These are phyloP conservation scores for Cyberlindnera japonica DNA, from an alignment of 805 yeast species.

Conservation along the genomic window DNA sequence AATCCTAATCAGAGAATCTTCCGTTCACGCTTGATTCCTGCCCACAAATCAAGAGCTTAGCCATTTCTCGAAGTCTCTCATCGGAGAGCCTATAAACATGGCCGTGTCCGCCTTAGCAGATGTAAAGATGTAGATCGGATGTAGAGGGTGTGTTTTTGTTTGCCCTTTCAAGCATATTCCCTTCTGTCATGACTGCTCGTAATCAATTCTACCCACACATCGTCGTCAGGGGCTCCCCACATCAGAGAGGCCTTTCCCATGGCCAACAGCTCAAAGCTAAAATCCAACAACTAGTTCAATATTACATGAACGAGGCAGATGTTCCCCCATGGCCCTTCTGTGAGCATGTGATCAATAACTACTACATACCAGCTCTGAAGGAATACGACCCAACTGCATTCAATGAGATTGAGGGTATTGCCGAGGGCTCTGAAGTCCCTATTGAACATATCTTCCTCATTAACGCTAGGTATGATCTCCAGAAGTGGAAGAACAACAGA, in stretches of 20 bases:
- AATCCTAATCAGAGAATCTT: neutral
- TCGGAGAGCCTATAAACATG: neutral
- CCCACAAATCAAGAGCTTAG: no score
- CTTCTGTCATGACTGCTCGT: neutral
- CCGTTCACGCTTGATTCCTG: neutral
- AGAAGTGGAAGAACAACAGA: slow-evolving; percentile 14
- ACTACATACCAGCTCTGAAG: slow-evolving; percentile 16
- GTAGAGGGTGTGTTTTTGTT: no score
- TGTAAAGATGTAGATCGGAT: neutral
- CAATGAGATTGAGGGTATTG: slow-evolving; percentile 13
- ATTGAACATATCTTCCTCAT: slow-evolving; percentile 14
- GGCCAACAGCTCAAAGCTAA: slow-evolving; percentile 14
- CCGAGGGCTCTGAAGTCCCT: slow-evolving; percentile 13
- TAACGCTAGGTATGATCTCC: slow-evolving; percentile 17
- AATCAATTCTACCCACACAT: slow-evolving; percentile 12
- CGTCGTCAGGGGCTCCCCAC: slow-evolving; percentile 13
- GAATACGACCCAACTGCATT: slow-evolving; percentile 10
- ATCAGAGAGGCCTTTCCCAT: slow-evolving; percentile 14
- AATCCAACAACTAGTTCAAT: slow-evolving; percentile 11
- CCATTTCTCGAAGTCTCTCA: no score
- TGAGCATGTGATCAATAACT: slow-evolving; percentile 12
- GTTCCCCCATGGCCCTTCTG: slow-evolving; percentile 15
- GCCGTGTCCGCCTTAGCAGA: neutral
- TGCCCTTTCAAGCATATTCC: neutral
- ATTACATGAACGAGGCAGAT: slow-evolving; percentile 14